These are phyloP conservation scores for Paspalum notatum DNA, from an alignment of 176 grass and related monocot species.

Conservation along the genomic window DNA sequence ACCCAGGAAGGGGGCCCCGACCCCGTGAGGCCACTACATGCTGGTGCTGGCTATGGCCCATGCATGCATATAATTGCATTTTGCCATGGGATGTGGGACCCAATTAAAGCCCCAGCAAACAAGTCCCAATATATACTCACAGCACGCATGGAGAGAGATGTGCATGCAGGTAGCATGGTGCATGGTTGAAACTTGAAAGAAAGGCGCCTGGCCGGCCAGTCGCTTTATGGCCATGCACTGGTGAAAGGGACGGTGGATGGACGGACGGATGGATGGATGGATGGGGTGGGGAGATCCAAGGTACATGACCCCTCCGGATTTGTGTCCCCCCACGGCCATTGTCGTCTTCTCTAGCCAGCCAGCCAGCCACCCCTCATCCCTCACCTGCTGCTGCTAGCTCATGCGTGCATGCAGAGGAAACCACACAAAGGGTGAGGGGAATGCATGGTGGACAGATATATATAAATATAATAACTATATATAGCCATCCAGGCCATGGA, in stretches of 20 bases:
- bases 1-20: not conserved
- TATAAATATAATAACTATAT: too few relatives aligned
- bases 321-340: conserved; percentile 48
- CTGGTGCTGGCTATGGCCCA: conserved; percentile 30
- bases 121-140: conserved; percentile 42
- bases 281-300: conserved; percentile 56
- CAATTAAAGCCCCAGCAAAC: not conserved
- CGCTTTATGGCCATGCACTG: not conserved
- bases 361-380: not conserved
- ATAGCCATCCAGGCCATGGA: too few relatives aligned
- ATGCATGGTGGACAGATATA: too few relatives aligned
- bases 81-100: conserved; percentile 12
- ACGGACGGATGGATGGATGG: conserved; percentile 34
- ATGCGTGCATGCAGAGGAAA: too few relatives aligned
- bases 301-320: conserved; percentile 60
- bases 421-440: not conserved
- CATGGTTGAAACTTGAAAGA: conserved; percentile 16
- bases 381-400: too few relatives aligned
- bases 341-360: conserved; percentile 27
- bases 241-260: conserved; percentile 4
- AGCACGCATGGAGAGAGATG: conserved; percentile 24
- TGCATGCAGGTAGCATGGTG: not conserved
- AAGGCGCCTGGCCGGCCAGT: not conserved
- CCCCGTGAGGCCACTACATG: conserved; percentile 32
- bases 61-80: conserved; percentile 43